Conservation (phyloP, 495 filamentous ascomycete genomes). For the Pyronema omphalodes region DNA sequence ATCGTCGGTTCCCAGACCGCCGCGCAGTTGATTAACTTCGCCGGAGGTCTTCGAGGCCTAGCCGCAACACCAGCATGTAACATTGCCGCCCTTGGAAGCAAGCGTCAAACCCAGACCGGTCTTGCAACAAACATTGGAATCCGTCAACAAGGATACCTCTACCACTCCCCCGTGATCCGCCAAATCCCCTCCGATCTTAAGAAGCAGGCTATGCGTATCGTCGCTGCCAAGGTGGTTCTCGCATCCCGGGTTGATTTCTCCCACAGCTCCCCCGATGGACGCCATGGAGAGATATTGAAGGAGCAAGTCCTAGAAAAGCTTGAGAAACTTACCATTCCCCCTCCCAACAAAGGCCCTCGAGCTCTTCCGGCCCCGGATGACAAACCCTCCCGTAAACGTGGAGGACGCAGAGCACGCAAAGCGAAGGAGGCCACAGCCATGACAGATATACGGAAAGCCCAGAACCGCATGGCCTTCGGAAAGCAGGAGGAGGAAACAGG, state of each 20-base stretch:
- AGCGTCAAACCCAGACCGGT: constrained; percentile 62
- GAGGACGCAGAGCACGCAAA: constrained; percentile 76
- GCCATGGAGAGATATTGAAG: constrained; percentile 65
- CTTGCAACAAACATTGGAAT: constrained; percentile 90
- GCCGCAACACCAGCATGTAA: constrained; percentile 90
- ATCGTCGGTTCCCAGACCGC: constrained; percentile 89
- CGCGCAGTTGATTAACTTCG: constrained; percentile 85
- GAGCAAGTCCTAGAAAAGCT: constrained; percentile 67
- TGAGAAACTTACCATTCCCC: constrained; percentile 89
- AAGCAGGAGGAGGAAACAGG: constrained; percentile 91
- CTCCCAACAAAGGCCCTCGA: constrained; percentile 70
- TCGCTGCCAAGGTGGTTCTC: constrained; percentile 80
- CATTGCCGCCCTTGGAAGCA: constrained; percentile 70
- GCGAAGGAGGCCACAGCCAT: constrained; percentile 94
- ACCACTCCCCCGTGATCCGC: constrained; percentile 71
- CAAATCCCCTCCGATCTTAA: constrained; percentile 71
- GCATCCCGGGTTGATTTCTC: constrained; percentile 76
- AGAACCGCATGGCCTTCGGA: constrained; percentile 90
- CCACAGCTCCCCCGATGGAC: constrained; percentile 66
- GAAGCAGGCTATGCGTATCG: constrained; percentile 88
- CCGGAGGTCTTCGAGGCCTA: constrained; percentile 71
- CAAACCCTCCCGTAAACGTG: constrained; percentile 83
- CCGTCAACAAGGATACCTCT: constrained; percentile 82
- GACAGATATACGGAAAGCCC: constrained; percentile 90
- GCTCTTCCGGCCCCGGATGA: constrained; percentile 90